These are phyloP conservation scores for Tylopilus rubrobrunneus DNA, from an alignment of 768 basidiomycete genomes.

Conservation along the genomic window DNA sequence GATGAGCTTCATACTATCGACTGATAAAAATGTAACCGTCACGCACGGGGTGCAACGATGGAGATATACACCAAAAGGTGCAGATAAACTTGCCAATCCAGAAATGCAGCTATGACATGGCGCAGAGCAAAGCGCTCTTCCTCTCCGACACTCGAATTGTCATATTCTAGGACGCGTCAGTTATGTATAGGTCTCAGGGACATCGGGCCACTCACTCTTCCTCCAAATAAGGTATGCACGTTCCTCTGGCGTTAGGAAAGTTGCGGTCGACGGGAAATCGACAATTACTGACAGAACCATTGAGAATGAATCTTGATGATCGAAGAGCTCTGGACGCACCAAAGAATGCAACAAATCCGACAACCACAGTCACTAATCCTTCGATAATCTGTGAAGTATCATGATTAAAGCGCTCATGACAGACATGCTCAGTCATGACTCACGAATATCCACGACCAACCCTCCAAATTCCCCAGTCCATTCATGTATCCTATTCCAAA, in stretches of 20 bases:
- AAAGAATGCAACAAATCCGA: constrained; percentile 51
- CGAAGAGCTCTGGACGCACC: constrained; percentile 28
- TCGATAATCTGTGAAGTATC: constrained; percentile 13
- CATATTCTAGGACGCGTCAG: constrained; percentile 43
- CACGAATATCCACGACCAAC: constrained; percentile 72
- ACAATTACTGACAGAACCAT: constrained; percentile 44
- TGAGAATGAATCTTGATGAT: not conserved
- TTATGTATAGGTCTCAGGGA: constrained; percentile 41
- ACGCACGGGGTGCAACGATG: constrained; percentile 55
- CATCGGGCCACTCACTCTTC: constrained; percentile 9
- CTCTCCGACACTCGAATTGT: constrained; percentile 19
- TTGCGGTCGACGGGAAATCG: constrained; percentile 37
- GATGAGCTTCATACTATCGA: not conserved
- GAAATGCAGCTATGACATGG: constrained; percentile 50
- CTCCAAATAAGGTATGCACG: constrained; percentile 16
- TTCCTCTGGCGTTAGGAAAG: constrained; percentile 16
- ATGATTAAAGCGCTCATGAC: not conserved
- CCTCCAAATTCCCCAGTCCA: constrained; percentile 41
- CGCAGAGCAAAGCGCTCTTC: constrained; percentile 55
- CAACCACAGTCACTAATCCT: constrained; percentile 55
- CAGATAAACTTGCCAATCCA: constrained; percentile 57
- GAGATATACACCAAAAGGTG: constrained; percentile 37
- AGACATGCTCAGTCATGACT: constrained; percentile 8
- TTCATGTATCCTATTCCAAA: constrained; percentile 53
- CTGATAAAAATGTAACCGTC: not conserved